Percentiles rank a stretch among this genome's conserved stretches.
Evolutionary conservation across 2,329 filamentous ascomycete genomes (phyloP).

Genomic region (Tolypocladium nubicola): DNA sequence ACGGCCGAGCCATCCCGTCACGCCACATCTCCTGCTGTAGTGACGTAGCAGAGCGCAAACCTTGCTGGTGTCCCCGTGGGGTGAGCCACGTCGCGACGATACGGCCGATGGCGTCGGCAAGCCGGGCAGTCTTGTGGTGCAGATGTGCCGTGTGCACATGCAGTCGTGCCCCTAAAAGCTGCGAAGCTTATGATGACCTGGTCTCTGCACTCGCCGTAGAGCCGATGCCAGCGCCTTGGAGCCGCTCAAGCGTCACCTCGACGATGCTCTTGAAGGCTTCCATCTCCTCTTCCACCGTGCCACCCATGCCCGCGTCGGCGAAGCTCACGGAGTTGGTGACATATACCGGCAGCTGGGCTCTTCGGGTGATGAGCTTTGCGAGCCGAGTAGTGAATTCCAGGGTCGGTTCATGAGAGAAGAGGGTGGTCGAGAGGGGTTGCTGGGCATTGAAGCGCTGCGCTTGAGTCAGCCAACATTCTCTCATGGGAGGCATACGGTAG

Average conservation of each 20-base stretch:
- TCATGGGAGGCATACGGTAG: not conserved
- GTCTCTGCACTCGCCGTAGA: not conserved
- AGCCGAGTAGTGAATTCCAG: constrained; percentile 80
- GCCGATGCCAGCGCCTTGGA: constrained; percentile 11
- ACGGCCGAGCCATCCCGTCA: not conserved
- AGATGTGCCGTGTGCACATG: no score
- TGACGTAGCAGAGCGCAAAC: not conserved
- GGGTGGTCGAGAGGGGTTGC: constrained; percentile 64
- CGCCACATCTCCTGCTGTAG: not conserved
- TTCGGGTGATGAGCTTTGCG: constrained; percentile 72
- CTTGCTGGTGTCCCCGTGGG: not conserved
- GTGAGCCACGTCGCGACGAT: not conserved
- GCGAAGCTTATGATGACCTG: not conserved
- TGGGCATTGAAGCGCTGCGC: constrained; percentile 38
- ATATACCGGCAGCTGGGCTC: constrained; percentile 67
- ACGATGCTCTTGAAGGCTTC: constrained; percentile 71
- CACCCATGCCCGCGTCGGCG: constrained; percentile 60
- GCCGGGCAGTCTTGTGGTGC: not conserved
- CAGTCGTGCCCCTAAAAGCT: not conserved
- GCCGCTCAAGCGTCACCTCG: constrained; percentile 42
- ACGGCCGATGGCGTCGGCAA: not conserved
- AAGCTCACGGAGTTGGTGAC: constrained; percentile 83
- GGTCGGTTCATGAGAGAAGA: constrained; percentile 66
- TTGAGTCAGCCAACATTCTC: not conserved
- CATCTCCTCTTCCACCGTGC: constrained; percentile 88